Base-by-base conservation (phyloP, 2,329 filamentous ascomycete genomes). In the Chalaropsis thielavioides region DNA sequence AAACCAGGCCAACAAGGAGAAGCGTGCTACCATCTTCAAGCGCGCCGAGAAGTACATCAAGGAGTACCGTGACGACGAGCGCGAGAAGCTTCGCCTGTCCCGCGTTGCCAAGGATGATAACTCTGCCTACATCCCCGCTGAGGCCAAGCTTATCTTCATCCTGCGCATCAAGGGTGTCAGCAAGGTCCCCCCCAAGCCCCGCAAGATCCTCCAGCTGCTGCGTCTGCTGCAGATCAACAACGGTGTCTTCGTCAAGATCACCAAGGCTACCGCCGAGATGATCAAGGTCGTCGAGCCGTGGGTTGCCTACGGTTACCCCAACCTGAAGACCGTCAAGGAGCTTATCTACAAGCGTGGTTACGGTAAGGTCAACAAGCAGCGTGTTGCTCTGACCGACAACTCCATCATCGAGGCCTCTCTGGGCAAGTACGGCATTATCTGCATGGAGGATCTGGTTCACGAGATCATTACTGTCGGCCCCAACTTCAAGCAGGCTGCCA, bases 101-200 rank as follows among this genome's bases (percentile, higher is more conserved):
- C 92, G 94, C 73, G 80, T 91, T 71, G 89, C 91, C 80, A 95
- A 95, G 85, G 83, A 90, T 79, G 86, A 90, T 75, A 92, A 92
- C 78, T 89, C 85, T 77, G 94, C 92, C 85, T 94, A 95, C 80
- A 88, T 99, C 72, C 87, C 90, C 70, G 92, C 90, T 70, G 91
- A 99, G 85, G 81, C 89, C 76, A 96, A 96, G 82, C 83, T 99
- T 75, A 91, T 92, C 82, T 99, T 99, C 79, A 86, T 99, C 74
- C 82, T 97, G 80, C 92, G 94, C 79, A 99, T 99, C 85, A 99
- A 99, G 90, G 94, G 92, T 95, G 97, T 99, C 91, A 97, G 97
- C 90, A 99, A 99, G 89, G 97, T 99, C 75, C 87, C 95, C 77
- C 94, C 94, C 74, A 97, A 99, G 89, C 95, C 95, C 80, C 92